These are phyloP conservation scores for Dalbergia oliveri DNA, from an alignment of 306 rosid genomes.

Conservation along the genomic window DNA sequence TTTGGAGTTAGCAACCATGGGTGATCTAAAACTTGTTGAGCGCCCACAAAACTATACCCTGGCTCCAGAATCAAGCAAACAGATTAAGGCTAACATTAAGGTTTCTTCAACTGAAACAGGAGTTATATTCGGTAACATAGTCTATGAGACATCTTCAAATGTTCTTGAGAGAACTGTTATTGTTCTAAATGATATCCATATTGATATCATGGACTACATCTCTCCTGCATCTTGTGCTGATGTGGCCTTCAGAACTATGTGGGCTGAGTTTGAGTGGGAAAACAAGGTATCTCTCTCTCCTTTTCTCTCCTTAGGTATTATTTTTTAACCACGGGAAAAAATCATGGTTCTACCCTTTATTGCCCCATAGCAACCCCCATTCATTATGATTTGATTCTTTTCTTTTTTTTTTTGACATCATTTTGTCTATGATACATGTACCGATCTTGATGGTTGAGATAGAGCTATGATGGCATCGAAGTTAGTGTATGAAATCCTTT, in stretches of 20 bases:
- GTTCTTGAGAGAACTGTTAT: slow-evolving; percentile 92
- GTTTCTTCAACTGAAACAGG: slow-evolving; percentile 99
- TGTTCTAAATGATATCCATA: slow-evolving; percentile 97
- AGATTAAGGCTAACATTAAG: slow-evolving; percentile 97
- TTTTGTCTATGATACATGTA: too few relatives aligned
- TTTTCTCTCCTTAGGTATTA: slow-evolving; percentile 18
- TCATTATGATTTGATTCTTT: too few relatives aligned
- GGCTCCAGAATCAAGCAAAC: slow-evolving; percentile 97
- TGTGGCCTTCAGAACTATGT: slow-evolving; percentile 93
- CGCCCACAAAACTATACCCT: slow-evolving; percentile 98
- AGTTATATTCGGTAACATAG: slow-evolving; percentile 95
- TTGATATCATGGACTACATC: slow-evolving; percentile 99
- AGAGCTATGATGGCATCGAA: slow-evolving; percentile 19
- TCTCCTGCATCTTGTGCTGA: slow-evolving; percentile 97
- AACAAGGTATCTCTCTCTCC: slow-evolving; percentile 73
- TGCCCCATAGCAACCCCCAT: too few relatives aligned
- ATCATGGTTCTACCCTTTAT: slow-evolving; percentile 21
- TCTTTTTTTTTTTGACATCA: too few relatives aligned
- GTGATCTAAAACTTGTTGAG: slow-evolving; percentile 98
- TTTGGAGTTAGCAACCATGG: slow-evolving; percentile 99
- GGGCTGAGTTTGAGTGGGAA: slow-evolving; percentile 99
- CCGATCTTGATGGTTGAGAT: slow-evolving; percentile 28
- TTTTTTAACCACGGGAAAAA: not conserved
- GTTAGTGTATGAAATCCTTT: slow-evolving; percentile 3
- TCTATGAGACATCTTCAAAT: slow-evolving; percentile 92